Evolutionary conservation across 352 stramenopile genomes (phyloP).

Genomic region (Phytophthora cryptogea): DNA sequence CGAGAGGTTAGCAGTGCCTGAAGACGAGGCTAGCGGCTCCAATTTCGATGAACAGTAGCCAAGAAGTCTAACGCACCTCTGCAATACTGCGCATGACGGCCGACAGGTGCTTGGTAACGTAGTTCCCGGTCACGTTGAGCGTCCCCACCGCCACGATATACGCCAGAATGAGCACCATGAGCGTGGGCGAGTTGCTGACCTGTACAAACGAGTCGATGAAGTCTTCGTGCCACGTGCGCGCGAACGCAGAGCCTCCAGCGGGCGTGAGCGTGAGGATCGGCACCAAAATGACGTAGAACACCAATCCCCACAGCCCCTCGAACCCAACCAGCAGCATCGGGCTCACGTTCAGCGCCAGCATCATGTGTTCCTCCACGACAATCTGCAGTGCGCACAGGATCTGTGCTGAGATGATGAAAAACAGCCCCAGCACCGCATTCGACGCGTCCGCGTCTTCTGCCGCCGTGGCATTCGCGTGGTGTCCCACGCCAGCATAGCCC

Average conservation of each 20-base stretch:
- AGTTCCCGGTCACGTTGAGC: conserved; percentile 83
- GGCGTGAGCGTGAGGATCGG: conserved; percentile 73
- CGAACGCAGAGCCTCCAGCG: conserved; percentile 45
- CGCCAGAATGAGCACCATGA: conserved; percentile 57
- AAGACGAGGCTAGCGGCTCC: conserved; percentile 8
- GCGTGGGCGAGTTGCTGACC: conserved; percentile 65
- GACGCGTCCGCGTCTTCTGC: conserved; percentile 23
- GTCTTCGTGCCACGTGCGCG: conserved; percentile 83
- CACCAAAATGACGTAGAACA: conserved; percentile 74
- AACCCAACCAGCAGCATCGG: conserved; percentile 88
- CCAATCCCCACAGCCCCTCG: conserved; percentile 88
- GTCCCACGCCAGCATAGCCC: conserved; percentile 64
- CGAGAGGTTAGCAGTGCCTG: conserved; percentile 9
- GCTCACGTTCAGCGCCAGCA: conserved; percentile 79
- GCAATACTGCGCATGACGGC: conserved; percentile 83
- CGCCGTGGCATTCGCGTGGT: conserved; percentile 22
- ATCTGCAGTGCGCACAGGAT: conserved; percentile 88
- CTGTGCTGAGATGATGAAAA: conserved; percentile 81
- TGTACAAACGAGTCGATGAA: conserved; percentile 82
- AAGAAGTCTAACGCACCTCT: conserved; percentile 48
- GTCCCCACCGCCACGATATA: conserved; percentile 80
- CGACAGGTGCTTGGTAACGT: conserved; percentile 87
- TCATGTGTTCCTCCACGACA: conserved; percentile 90
- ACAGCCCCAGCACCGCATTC: conserved; percentile 72
- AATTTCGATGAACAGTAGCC: conserved; percentile 10